Conservation (phyloP, 1,284 basidiomycete species). For the Pseudozyma thailandica region DNA sequence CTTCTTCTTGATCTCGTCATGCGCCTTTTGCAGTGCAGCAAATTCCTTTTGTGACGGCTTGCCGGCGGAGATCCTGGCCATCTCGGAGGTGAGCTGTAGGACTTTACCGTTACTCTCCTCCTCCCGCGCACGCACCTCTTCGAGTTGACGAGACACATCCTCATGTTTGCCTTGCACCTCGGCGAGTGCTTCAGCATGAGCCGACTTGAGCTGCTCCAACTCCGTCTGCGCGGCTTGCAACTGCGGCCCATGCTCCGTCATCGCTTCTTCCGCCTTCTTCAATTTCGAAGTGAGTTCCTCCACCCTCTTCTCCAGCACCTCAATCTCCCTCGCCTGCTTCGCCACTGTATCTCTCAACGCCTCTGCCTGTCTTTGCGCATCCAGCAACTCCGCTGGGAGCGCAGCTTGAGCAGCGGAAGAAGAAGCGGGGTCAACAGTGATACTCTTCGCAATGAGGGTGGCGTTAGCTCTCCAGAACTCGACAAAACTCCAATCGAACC, state of each 20-base stretch:
- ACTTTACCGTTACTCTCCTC: constrained; percentile 30
- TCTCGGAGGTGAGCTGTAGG: constrained; percentile 34
- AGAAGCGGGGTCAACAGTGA: constrained; percentile 57
- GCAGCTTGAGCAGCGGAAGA: constrained; percentile 40
- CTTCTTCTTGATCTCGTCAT: constrained; percentile 44
- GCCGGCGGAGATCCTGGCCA: constrained; percentile 28
- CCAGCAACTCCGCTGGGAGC: constrained; percentile 56
- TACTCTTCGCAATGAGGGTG: constrained; percentile 70
- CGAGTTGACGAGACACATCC: constrained; percentile 14
- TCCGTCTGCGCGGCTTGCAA: constrained; percentile 21
- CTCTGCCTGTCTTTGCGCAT: constrained; percentile 60
- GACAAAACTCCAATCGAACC: constrained; percentile 99
- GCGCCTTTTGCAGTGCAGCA: constrained; percentile 25
- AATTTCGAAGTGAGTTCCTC: constrained; percentile 45
- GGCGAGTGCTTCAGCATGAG: constrained; percentile 19
- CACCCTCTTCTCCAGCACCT: constrained; percentile 36
- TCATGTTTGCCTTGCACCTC: constrained; percentile 23
- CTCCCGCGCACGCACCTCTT: constrained; percentile 14
- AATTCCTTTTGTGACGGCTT: constrained; percentile 30
- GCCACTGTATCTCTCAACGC: constrained; percentile 49
- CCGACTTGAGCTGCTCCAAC: constrained; percentile 26
- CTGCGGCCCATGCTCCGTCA: constrained; percentile 11
- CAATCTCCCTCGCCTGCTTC: constrained; percentile 48
- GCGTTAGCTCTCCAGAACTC: constrained; percentile 98
- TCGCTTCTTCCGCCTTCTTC: constrained; percentile 10